Conservation (phyloP, 495 filamentous ascomycete genomes). For the Tuber melanosporum region DNA sequence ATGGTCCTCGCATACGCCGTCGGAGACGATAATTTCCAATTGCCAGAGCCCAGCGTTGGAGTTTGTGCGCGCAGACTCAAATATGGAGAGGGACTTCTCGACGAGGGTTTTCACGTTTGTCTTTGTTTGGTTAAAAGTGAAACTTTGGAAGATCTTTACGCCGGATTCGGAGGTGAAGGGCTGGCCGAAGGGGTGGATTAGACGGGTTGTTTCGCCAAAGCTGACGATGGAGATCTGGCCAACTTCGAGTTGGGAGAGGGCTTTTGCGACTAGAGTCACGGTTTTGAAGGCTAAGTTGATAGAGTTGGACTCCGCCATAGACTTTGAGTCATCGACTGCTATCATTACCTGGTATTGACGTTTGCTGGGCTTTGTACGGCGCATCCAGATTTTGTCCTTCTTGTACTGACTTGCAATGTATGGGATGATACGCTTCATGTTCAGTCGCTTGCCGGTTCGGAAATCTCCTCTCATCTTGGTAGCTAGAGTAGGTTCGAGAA, state of each 20-base stretch:
- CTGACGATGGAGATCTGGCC: conserved; percentile 83
- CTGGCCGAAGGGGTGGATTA: conserved; percentile 80
- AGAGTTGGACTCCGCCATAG: conserved; percentile 58
- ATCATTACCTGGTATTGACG: conserved; percentile 94
- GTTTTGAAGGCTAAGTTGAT: conserved; percentile 82
- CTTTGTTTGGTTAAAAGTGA: conserved; percentile 73
- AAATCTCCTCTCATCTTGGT: conserved; percentile 96
- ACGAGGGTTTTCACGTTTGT: conserved; percentile 81
- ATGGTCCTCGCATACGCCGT: conserved; percentile 87
- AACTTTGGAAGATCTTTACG: conserved; percentile 69
- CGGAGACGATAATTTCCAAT: conserved; percentile 81
- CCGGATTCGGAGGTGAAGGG: conserved; percentile 81
- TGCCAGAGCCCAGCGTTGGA: conserved; percentile 88
- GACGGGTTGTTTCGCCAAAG: conserved; percentile 78
- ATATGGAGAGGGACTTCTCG: conserved; percentile 66
- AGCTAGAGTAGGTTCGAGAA: conserved; percentile 86
- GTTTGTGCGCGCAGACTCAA: conserved; percentile 57
- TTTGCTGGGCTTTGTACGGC: conserved; percentile 80
- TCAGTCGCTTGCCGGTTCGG: conserved; percentile 94
- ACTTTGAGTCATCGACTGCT: conserved; percentile 89
- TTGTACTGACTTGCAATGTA: conserved; percentile 97
- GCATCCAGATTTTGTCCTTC: conserved; percentile 99
- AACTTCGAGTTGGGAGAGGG: conserved; percentile 82
- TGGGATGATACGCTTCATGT: conserved; percentile 97
- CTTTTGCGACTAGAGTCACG: conserved; percentile 76